Evolutionary conservation across 192 early-diverging fungal genomes (phyloP).

Genomic region (Coemansia javaensis): DNA sequence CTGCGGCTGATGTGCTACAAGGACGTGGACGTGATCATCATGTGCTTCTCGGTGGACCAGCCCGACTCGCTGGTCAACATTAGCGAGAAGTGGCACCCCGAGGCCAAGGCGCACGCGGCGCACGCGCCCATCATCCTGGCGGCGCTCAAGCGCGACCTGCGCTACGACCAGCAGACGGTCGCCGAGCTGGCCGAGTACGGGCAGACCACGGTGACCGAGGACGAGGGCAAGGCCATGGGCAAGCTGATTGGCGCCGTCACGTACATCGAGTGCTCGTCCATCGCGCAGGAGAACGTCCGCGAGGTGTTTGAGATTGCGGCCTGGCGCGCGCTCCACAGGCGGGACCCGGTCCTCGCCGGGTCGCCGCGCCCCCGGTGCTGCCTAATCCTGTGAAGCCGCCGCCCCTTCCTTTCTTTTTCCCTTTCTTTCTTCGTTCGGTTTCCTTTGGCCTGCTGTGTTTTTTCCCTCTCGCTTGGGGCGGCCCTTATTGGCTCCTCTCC

Average conservation of each 20-base stretch:
- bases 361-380: no score
- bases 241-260: slow-evolving; percentile 67
- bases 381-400: slow-evolving; percentile 38
- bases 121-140: slow-evolving; percentile 17
- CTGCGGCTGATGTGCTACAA: slow-evolving; percentile 90
- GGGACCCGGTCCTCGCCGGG: no score
- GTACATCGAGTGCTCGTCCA: slow-evolving; percentile 82
- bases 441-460: not conserved
- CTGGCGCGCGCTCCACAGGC: slow-evolving; percentile 51
- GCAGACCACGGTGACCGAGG: slow-evolving; percentile 33
- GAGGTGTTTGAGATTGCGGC: slow-evolving; percentile 61
- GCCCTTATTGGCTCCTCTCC: slow-evolving; percentile 10
- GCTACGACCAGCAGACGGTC: slow-evolving; percentile 14
- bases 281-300: slow-evolving; percentile 25
- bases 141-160: slow-evolving; percentile 41
- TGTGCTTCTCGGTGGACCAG: slow-evolving; percentile 85
- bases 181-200: slow-evolving; percentile 32
- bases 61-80: slow-evolving; percentile 81
- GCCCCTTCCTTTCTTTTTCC: no score
- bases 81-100: slow-evolving; percentile 32
- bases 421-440: slow-evolving; percentile 1
- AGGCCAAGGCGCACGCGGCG: slow-evolving; percentile 18
- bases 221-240: slow-evolving; percentile 64
- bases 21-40: slow-evolving; percentile 86
- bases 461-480: not conserved